These are phyloP conservation scores for Solanum paucissectum DNA, from an alignment of 257 asterid genomes.

Conservation along the genomic window DNA sequence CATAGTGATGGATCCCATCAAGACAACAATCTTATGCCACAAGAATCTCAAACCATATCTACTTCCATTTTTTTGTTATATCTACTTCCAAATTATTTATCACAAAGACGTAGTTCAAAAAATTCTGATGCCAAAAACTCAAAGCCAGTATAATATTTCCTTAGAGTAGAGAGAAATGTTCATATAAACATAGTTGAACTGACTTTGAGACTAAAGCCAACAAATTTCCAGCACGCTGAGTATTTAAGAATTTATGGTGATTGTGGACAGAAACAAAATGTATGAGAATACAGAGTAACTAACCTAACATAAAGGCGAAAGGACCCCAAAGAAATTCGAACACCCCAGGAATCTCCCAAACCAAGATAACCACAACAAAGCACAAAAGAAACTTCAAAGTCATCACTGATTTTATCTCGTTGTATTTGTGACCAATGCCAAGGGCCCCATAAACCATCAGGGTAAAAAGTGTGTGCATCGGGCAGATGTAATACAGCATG, in stretches of 20 bases:
- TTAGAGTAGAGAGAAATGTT: neutral
- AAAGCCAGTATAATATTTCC: neutral
- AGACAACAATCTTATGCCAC: neutral
- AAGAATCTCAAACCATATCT: neutral
- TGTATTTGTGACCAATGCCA: conserved; percentile 86
- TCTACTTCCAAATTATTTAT: neutral
- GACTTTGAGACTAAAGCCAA: neutral
- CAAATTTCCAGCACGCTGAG: neutral
- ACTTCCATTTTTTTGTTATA: neutral
- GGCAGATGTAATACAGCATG: conserved; percentile 92
- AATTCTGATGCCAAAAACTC: neutral
- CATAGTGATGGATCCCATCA: neutral
- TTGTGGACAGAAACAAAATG: neutral
- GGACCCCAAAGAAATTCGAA: conserved; percentile 83
- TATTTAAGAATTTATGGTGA: neutral
- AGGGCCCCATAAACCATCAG: conserved; percentile 97
- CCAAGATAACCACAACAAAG: conserved; percentile 74
- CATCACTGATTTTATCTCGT: conserved; percentile 81
- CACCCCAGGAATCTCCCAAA: conserved; percentile 98
- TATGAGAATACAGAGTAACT: conserved; percentile 7
- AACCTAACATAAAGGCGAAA: conserved; percentile 63
- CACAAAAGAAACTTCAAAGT: conserved; percentile 55
- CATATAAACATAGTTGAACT: neutral
- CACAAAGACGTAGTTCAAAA: neutral
- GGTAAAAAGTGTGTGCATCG: conserved; percentile 97